A percentile compares a stretch with the other conserved stretches of the same genome.
Evolutionary conservation across 352 stramenopile genomes (phyloP).

Genomic region (Phytophthora europaea): DNA sequence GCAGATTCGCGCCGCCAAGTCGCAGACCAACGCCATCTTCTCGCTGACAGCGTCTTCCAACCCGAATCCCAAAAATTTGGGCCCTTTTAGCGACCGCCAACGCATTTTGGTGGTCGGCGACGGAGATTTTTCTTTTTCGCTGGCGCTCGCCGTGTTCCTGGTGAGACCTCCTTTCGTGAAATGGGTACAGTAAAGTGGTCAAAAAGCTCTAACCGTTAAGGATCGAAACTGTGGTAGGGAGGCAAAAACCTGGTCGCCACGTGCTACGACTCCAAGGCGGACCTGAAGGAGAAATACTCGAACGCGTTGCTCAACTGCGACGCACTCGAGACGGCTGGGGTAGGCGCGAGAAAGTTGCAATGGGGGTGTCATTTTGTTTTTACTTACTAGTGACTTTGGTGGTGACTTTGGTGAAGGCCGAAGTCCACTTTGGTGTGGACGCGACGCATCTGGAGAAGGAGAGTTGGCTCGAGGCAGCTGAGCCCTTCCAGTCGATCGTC

Average conservation of each 20-base stretch:
- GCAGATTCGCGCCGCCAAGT: conserved; percentile 55
- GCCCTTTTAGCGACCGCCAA: conserved; percentile 78
- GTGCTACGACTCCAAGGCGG: conserved; percentile 77
- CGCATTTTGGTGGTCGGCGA: conserved; percentile 88
- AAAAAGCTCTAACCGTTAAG: neutral
- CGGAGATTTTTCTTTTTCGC: conserved; percentile 87
- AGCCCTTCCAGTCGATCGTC: conserved; percentile 74
- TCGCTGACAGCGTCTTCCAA: conserved; percentile 78
- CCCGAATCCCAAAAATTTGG: conserved; percentile 85
- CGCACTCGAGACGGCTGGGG: conserved; percentile 74
- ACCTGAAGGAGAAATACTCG: conserved; percentile 81
- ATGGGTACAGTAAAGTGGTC: neutral
- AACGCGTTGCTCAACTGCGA: conserved; percentile 76
- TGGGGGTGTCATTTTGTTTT: neutral
- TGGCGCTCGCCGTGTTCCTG: conserved; percentile 79
- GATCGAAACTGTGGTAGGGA: conserved; percentile 40
- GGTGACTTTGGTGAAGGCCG: conserved; percentile 41
- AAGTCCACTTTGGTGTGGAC: conserved; percentile 77
- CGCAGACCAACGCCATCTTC: conserved; percentile 77
- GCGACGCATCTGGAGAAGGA: conserved; percentile 72
- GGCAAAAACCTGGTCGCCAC: conserved; percentile 75
- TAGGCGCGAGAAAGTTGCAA: conserved; percentile 20
- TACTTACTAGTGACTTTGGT: neutral
- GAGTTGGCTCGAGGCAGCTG: conserved; percentile 50
- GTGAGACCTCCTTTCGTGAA: conserved; percentile 37